Conservation (phyloP, 2,329 filamentous ascomycete genomes). For the Trichoderma sp. region DNA sequence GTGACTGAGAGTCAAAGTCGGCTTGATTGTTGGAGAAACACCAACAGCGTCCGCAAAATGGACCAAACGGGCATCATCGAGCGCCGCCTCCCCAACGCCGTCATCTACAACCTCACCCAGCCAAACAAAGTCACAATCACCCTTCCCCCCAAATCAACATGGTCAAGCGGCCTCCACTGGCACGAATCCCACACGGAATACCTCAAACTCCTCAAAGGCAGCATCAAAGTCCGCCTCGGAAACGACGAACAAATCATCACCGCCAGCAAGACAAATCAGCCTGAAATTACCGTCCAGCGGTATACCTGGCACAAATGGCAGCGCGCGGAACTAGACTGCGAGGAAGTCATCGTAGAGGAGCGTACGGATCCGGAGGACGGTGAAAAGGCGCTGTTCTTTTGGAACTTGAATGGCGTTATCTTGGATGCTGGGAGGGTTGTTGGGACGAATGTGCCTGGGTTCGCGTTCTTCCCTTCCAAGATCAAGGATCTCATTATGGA, state of each 20-base stretch:
- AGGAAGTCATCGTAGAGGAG: constrained; percentile 49
- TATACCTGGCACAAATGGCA: constrained; percentile 51
- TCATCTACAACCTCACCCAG: constrained; percentile 42
- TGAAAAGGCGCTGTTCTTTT: constrained; percentile 52
- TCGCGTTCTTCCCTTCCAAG: constrained; percentile 25
- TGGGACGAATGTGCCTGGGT: neutral
- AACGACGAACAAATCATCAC: constrained; percentile 30
- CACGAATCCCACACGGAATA: constrained; percentile 52
- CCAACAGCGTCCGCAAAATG: neutral
- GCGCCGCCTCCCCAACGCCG: constrained; percentile 31
- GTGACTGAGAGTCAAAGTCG: neutral
- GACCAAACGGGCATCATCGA: constrained; percentile 27
- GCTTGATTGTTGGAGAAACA: neutral
- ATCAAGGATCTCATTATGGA: constrained; percentile 33
- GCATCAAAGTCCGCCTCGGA: constrained; percentile 37
- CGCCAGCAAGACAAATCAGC: constrained; percentile 31
- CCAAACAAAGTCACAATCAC: constrained; percentile 46
- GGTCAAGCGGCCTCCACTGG: constrained; percentile 55
- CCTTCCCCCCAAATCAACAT: constrained; percentile 47
- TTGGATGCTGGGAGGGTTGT: constrained; percentile 34
- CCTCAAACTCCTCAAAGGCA: constrained; percentile 46
- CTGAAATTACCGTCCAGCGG: constrained; percentile 42
- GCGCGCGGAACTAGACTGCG: constrained; percentile 40
- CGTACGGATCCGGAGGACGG: constrained; percentile 51
- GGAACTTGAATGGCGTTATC: constrained; percentile 51